phyloP scores from a whole-genome alignment of 805 yeast genomes.

The Candida ortonii region DNA sequence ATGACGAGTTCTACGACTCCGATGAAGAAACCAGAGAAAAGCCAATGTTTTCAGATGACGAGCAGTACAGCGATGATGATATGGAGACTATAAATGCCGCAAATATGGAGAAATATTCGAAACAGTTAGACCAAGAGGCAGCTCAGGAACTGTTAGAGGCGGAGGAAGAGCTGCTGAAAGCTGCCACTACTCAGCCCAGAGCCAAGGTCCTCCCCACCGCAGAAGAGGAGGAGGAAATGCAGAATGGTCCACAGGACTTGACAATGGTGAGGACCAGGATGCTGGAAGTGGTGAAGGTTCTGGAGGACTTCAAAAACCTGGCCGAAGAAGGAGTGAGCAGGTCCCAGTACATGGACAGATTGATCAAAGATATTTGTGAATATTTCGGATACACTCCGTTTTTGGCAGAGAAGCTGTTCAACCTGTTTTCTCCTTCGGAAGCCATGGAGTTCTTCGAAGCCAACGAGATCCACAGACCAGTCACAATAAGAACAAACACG shows the following conservation, averaged over 20 bases:
- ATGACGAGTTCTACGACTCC: conserved; percentile 54
- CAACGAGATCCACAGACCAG: conserved; percentile 93
- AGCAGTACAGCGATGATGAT: conserved; percentile 58
- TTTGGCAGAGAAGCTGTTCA: conserved; percentile 90
- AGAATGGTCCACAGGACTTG: conserved; percentile 63
- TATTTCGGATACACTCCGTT: conserved; percentile 92
- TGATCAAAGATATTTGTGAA: conserved; percentile 81
- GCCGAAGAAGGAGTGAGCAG: conserved; percentile 87
- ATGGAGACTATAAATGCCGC: conserved; percentile 74
- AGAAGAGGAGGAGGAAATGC: conserved; percentile 58
- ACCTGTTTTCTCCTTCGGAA: conserved; percentile 89
- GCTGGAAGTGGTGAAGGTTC: conserved; percentile 90
- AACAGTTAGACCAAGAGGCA: conserved; percentile 57
- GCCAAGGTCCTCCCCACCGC: conserved; percentile 73
- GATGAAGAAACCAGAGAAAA: conserved; percentile 59
- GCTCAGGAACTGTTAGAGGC: conserved; percentile 62
- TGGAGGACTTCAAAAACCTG: conserved; percentile 80
- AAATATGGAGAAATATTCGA: conserved; percentile 78
- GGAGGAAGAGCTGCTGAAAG: conserved; percentile 58
- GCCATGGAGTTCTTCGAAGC: conserved; percentile 99
- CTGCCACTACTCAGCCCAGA: conserved; percentile 61
- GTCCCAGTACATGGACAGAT: conserved; percentile 73
- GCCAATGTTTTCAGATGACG: conserved; percentile 84
- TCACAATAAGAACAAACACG: conserved; percentile 97
- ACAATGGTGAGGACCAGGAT: conserved; percentile 87